Evolutionary conservation across 768 basidiomycete genomes (phyloP).

Genomic region (Russula compacta): DNA sequence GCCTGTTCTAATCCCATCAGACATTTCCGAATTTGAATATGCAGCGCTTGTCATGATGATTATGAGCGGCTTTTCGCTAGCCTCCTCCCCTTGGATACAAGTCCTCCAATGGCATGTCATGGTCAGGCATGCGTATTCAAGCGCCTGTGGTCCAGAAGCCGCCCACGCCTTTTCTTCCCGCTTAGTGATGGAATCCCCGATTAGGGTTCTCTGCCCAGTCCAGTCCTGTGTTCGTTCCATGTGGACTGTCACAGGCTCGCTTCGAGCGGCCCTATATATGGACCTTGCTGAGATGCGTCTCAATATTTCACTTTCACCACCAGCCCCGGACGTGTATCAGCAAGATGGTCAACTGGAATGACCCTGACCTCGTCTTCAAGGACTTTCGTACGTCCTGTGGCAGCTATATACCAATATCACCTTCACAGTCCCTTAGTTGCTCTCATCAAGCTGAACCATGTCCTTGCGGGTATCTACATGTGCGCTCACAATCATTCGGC

Average conservation of each 20-base stretch:
- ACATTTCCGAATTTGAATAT: background rate
- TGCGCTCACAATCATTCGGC: background rate
- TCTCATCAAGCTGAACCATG: background rate
- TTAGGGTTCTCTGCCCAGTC: background rate
- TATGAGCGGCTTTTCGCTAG: too few species aligned
- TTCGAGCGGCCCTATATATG: background rate
- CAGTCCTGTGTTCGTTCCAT: background rate
- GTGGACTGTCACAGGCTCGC: background rate
- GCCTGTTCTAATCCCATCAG: too few species aligned
- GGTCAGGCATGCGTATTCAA: background rate
- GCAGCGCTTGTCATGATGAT: background rate
- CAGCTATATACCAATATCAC: background rate
- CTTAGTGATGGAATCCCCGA: background rate
- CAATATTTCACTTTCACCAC: background rate
- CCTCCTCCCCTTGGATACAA: background rate
- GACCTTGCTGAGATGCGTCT: background rate
- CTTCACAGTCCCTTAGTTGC: background rate
- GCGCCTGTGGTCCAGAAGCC: background rate
- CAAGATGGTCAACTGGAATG: conserved; percentile 11
- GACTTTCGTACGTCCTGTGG: conserved; percentile 2
- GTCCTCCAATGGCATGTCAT: too few species aligned
- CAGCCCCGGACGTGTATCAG: background rate
- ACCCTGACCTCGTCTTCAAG: background rate
- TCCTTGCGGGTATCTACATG: background rate
- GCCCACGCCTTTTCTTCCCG: background rate